Evolutionary conservation across 106 monocot genomes (phyloP), one percentile per base, ranked within the genome.

Genomic region (Platanthera zijinensis): DNA sequence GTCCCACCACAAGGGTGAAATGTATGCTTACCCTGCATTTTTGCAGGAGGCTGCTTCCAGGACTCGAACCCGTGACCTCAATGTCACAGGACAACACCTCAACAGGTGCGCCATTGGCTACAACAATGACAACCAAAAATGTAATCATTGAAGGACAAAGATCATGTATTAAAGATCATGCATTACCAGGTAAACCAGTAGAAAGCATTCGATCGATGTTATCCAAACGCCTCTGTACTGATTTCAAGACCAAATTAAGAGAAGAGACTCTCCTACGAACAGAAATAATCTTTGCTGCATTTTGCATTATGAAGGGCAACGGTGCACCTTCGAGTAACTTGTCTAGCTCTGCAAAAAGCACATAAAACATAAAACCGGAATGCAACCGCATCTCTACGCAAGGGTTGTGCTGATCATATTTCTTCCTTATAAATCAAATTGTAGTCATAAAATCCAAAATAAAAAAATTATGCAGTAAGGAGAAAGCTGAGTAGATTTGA

Each of bases 251-350:
- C 64, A 85, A 85, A 76, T 99, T 99, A 72, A 99, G 56, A 11
- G 97, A 83, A 18, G 78, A 79, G 73, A 94, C 87, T 80, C 97
- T 94, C 82, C 81, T 89, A 5, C 92, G 91, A 39, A 99, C 75
- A 17, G 85, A 86, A 52, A 85, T 80, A 57, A 99, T 94, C 80
- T 92, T 99, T 63, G 84, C 75, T n/a, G 97, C 87, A 78, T 99
- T 86, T 76, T 92, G 94, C 94, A 99, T 87, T 54, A 99, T 86
- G 17, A 94, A 77, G 7, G 91, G 86, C 75, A 85, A 22, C 0
- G 97, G 94, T 80, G 92, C 97, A 76, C 90, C 92, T 86, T 92
- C 97, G 17, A 99, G 78, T 52, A 99, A 76, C 59, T 90, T 94
- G 83, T 99, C 97, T 5, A 99, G 78, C 67, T 99, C 94, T 94